Evolutionary conservation across 148 eudicot genomes (phyloP).

Genomic region (Limonium bicolor): DNA sequence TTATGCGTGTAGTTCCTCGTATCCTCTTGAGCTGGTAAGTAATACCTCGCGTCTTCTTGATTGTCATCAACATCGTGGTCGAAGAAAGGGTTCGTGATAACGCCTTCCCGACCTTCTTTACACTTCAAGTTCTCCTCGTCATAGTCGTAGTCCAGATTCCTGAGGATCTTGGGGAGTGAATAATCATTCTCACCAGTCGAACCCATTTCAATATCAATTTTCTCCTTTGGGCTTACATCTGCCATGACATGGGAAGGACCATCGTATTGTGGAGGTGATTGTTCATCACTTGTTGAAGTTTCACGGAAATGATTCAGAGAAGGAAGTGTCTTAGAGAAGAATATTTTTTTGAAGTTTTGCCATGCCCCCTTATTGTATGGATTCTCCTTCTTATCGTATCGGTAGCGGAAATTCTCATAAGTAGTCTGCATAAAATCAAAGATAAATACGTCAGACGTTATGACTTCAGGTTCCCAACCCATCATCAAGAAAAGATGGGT

Average conservation of each 20-base stretch:
- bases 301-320: constrained; percentile 58
- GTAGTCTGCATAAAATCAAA: constrained; percentile 52
- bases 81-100: constrained; percentile 22
- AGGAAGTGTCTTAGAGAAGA: constrained; percentile 47
- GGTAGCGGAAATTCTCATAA: constrained; percentile 83
- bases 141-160: constrained; percentile 56
- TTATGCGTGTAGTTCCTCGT: constrained; percentile 12
- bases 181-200: constrained; percentile 22
- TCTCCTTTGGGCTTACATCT: constrained; percentile 48
- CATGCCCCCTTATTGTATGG: constrained; percentile 52
- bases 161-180: constrained; percentile 68
- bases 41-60: constrained; percentile 13
- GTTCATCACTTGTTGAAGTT: constrained; percentile 30
- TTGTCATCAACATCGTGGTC: too few species aligned
- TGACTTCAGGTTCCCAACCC: not conserved
- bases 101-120: constrained; percentile 27
- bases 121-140: constrained; percentile 35
- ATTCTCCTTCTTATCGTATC: constrained; percentile 71
- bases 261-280: constrained; percentile 12
- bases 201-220: constrained; percentile 66
- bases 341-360: constrained; percentile 40
- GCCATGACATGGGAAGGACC: constrained; percentile 16
- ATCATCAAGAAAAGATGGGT: too few species aligned
- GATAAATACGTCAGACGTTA: not conserved
- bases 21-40: constrained; percentile 17